A percentile compares a stretch with the other conserved stretches of the same genome.
These are phyloP conservation scores for Beauveria medogensis DNA, from an alignment of 2,329 filamentous ascomycete species.

Conservation along the genomic window DNA sequence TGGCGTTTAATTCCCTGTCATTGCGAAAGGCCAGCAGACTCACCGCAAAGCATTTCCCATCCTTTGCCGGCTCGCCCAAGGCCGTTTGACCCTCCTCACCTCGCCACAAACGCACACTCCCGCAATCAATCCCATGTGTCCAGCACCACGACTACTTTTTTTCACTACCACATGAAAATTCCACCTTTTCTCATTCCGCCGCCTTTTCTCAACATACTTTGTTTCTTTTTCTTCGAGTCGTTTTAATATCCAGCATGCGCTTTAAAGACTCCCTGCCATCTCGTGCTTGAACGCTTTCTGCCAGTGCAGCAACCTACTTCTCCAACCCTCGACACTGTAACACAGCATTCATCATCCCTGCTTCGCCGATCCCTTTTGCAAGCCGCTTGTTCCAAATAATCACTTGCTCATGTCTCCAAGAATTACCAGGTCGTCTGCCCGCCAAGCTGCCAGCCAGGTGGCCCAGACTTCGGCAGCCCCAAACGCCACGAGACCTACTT, in stretches of 20 bases:
- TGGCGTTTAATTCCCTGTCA: background rate
- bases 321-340: background rate
- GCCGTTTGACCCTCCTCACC: background rate
- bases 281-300: slow-evolving; percentile 11
- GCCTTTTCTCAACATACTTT: no score
- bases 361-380: slow-evolving; percentile 4
- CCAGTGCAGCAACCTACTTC: background rate
- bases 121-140: background rate
- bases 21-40: background rate
- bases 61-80: background rate
- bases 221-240: background rate
- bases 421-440: slow-evolving; percentile 91
- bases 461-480: slow-evolving; percentile 36
- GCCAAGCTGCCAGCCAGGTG: slow-evolving; percentile 66
- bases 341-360: background rate
- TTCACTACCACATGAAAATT: background rate
- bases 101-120: background rate
- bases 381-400: slow-evolving; percentile 14
- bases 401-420: slow-evolving; percentile 84
- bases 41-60: background rate
- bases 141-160: slow-evolving; percentile 11
- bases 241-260: background rate
- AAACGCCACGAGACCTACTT: slow-evolving; percentile 31
- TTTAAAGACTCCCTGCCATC: slow-evolving; percentile 1
- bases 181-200: background rate